A percentile compares a stretch with the other conserved stretches of the same genome.
Evolutionary conservation across 2,329 filamentous ascomycete species (phyloP).

Genomic region (Diaporthe longicolla): DNA sequence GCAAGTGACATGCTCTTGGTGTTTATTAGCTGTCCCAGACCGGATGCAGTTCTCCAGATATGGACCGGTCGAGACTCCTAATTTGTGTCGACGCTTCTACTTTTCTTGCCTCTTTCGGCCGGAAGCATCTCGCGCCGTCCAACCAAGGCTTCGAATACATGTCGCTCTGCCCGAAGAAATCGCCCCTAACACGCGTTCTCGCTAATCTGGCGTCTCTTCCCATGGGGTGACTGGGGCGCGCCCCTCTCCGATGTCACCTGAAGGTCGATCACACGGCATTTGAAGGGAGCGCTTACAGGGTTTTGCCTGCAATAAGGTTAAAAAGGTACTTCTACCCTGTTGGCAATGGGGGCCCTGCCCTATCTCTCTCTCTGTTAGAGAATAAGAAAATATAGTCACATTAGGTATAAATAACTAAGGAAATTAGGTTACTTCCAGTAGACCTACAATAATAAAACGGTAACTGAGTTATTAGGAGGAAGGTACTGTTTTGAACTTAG

Average conservation of each 20-base stretch:
- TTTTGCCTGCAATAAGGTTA: too few relatives aligned
- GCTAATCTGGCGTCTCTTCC: neutral
- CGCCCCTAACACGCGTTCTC: neutral
- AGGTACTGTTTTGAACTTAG: too few relatives aligned
- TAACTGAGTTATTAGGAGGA: too few relatives aligned
- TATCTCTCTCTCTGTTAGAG: too few relatives aligned
- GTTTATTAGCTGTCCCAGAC: neutral
- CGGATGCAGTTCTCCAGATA: neutral
- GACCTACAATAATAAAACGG: too few relatives aligned
- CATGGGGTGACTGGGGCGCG: neutral
- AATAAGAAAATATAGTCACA: too few relatives aligned
- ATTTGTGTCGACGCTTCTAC: neutral
- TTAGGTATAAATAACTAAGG: too few relatives aligned
- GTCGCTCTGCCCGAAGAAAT: neutral
- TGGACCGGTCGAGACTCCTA: constrained; percentile 13
- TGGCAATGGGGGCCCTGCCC: too few relatives aligned
- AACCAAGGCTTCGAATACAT: neutral
- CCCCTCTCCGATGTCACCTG: constrained; percentile 1
- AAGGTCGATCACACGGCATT: constrained; percentile 14
- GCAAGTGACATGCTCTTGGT: neutral
- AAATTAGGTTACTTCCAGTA: too few relatives aligned
- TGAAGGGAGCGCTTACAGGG: too few relatives aligned
- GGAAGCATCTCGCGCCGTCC: neutral
- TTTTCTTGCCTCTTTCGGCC: neutral
- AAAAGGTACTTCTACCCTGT: too few relatives aligned